Conservation (phyloP, 75 land plant species). For the Ceratopteris richardii region DNA sequence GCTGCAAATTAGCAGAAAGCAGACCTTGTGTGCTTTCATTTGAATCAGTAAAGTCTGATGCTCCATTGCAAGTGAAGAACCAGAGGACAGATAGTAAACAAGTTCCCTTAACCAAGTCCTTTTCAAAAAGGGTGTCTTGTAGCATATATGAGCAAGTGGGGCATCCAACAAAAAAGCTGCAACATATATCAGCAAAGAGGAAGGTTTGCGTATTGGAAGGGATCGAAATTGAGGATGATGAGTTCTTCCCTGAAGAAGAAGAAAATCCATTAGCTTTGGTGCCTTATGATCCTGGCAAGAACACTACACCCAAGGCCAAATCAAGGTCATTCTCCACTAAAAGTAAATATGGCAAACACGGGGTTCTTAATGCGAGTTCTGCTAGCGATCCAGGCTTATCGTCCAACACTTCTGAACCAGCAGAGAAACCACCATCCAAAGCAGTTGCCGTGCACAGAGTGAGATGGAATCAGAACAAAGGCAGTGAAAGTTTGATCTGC, state of each 20-base stretch:
- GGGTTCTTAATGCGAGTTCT: too few species aligned
- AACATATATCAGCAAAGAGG: too few species aligned
- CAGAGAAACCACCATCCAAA: conserved; percentile 47
- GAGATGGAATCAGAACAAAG: conserved; percentile 91
- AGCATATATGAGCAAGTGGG: too few species aligned
- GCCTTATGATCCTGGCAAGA: conserved; percentile 4
- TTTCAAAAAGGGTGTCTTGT: too few species aligned
- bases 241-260: background rate
- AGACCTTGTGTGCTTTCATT: conserved; percentile 25
- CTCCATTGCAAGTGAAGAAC: conserved; percentile 40
- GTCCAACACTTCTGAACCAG: conserved; percentile 2
- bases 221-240: too few species aligned
- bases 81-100: conserved; percentile 13
- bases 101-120: too few species aligned
- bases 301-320: background rate
- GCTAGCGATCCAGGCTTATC: too few species aligned
- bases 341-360: background rate
- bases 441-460: conserved; percentile 65
- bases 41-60: conserved; percentile 28
- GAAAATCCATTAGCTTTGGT: conserved; percentile 2
- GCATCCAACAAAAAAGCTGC: too few species aligned
- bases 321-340: background rate
- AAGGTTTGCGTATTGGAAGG: too few species aligned
- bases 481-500: conserved; percentile 80
- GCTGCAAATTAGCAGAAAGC: conserved; percentile 48